These are phyloP conservation scores for Sextonia rubra DNA, from an alignment of 164 flowering plant genomes.

Conservation along the genomic window DNA sequence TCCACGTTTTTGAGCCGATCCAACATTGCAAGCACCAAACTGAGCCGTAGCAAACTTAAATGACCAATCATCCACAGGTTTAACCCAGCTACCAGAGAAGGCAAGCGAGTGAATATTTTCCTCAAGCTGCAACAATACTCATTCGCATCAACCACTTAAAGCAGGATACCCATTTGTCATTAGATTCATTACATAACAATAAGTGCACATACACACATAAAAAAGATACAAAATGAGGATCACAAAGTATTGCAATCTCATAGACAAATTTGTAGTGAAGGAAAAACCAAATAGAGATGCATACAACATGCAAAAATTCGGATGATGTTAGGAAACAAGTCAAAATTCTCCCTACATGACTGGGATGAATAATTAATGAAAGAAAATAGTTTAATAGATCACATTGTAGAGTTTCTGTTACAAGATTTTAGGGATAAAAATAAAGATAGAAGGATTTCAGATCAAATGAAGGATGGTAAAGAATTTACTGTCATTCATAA, in stretches of 20 bases:
- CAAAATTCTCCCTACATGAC: background rate
- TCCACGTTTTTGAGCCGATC: conserved; percentile 56
- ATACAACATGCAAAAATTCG: no score
- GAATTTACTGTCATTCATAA: no score
- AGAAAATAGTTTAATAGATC: background rate
- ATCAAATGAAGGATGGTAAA: no score
- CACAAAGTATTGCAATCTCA: background rate
- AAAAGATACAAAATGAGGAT: background rate
- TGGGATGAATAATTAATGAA: background rate
- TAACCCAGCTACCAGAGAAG: conserved; percentile 77
- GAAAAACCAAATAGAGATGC: background rate
- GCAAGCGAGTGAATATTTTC: conserved; percentile 58
- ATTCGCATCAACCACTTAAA: background rate
- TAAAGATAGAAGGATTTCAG: no score
- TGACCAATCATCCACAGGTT: conserved; percentile 61
- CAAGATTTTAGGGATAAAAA: no score
- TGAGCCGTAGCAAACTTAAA: conserved; percentile 42
- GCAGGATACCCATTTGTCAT: background rate
- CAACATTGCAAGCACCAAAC: conserved; percentile 31
- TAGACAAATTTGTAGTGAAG: background rate
- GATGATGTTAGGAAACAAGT: background rate
- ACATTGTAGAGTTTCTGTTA: background rate
- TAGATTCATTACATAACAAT: background rate
- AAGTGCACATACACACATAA: background rate
- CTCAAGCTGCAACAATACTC: conserved; percentile 66